phyloP scores from a whole-genome alignment of 2,329 filamentous ascomycete species.

The Botryotinia convoluta region DNA sequence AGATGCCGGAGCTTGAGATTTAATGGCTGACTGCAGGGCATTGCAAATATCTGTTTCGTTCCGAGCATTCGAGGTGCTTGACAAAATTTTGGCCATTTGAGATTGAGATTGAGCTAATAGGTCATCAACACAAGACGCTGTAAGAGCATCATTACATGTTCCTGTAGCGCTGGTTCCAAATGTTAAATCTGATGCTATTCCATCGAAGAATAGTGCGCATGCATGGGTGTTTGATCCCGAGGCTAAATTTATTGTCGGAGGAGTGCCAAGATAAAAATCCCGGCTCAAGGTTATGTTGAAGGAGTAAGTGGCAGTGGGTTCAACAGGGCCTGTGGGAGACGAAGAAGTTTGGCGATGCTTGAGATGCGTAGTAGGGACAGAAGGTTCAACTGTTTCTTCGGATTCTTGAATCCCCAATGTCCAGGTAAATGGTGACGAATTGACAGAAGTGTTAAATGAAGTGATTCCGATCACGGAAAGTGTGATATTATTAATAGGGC shows the following conservation, averaged over 20 bases:
- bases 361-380: not conserved
- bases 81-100: not conserved
- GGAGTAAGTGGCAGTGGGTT: not conserved
- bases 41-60: not conserved
- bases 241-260: not conserved
- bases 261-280: not conserved
- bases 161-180: not conserved
- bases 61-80: not conserved
- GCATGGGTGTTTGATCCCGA: not conserved
- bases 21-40: not conserved
- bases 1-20: not conserved
- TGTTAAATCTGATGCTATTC: not conserved
- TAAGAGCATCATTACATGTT: not conserved
- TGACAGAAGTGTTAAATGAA: not conserved
- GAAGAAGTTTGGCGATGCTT: not conserved
- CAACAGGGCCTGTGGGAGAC: not conserved
- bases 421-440: not conserved
- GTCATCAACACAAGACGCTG: not conserved
- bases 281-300: not conserved
- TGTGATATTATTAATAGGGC: not conserved
- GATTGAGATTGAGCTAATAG: not conserved
- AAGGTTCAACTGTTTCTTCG: not conserved
- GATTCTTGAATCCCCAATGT: not conserved
- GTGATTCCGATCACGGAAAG: not conserved
- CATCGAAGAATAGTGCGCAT: not conserved